A percentile compares a stretch with the other conserved stretches of the same genome.
These are phyloP conservation scores for Ziziphus jujuba DNA, from an alignment of 306 rosid species.

Conservation along the genomic window DNA sequence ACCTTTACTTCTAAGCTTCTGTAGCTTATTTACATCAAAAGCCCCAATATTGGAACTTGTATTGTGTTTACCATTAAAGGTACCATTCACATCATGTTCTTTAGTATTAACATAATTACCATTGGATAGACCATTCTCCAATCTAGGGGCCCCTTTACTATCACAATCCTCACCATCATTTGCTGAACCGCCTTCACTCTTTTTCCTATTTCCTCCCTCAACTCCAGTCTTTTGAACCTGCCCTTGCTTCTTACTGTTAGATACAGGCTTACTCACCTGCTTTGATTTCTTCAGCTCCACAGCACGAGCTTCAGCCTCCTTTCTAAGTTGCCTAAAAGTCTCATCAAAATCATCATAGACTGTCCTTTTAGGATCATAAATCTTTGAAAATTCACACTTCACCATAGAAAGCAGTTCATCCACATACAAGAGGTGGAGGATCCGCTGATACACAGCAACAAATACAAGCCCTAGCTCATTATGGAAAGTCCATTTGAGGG, in stretches of 20 bases:
- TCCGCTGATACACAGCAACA: conserved; percentile 86
- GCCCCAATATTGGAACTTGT: conserved; percentile 77
- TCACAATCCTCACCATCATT: conserved; percentile 52
- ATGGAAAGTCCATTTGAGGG: conserved; percentile 94
- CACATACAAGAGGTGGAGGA: conserved; percentile 79
- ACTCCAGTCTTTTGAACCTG: conserved; percentile 59
- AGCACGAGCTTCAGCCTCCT: conserved; percentile 86
- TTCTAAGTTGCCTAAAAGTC: conserved; percentile 70
- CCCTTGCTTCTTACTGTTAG: conserved; percentile 61
- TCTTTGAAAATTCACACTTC: conserved; percentile 65
- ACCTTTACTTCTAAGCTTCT: conserved; percentile 71
- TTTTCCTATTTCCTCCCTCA: conserved; percentile 59
- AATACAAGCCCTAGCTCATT: conserved; percentile 89
- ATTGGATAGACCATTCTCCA: conserved; percentile 68
- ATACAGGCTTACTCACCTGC: conserved; percentile 49
- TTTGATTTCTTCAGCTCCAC: conserved; percentile 77
- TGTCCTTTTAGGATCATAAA: conserved; percentile 62
- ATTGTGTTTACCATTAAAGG: conserved; percentile 62
- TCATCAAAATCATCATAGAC: conserved; percentile 74
- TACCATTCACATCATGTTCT: conserved; percentile 48
- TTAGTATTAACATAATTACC: conserved; percentile 47
- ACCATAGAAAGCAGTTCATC: conserved; percentile 77
- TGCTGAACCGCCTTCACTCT: conserved; percentile 42
- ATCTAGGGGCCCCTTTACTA: conserved; percentile 40
- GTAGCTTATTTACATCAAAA: conserved; percentile 97